These are phyloP conservation scores for Yarrowia sp. DNA, from an alignment of 805 yeast species.

Conservation along the genomic window DNA sequence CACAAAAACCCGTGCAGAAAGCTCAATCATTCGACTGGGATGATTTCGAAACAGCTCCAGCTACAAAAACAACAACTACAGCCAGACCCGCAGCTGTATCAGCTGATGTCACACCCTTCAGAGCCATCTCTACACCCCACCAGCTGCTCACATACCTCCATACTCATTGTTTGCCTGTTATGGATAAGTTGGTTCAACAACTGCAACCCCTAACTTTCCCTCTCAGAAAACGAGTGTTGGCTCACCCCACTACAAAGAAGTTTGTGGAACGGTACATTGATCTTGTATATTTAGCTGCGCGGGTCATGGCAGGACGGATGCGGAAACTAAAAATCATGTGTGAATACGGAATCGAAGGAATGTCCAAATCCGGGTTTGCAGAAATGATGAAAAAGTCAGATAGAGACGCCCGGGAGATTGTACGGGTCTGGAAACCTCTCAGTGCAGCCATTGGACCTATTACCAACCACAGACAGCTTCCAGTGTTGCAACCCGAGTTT, in stretches of 20 bases:
- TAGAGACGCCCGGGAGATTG: conserved; percentile 32
- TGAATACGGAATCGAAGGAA: neutral
- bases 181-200: conserved; percentile 29
- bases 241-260: conserved; percentile 30
- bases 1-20: neutral
- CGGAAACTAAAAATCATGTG: conserved; percentile 28
- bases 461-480: conserved; percentile 27
- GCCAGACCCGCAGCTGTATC: neutral
- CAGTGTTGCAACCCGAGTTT: conserved; percentile 28
- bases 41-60: neutral
- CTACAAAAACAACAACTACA: neutral
- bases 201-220: conserved; percentile 32
- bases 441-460: conserved; percentile 30
- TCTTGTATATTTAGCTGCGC: conserved; percentile 30
- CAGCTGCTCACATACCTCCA: conserved; percentile 30
- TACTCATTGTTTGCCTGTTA: conserved; percentile 31
- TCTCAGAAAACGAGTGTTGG: conserved; percentile 31
- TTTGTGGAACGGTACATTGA: conserved; percentile 33
- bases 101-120: neutral
- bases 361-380: neutral
- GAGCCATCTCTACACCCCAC: conserved; percentile 36
- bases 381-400: conserved; percentile 29
- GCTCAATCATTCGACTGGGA: conserved; percentile 9
- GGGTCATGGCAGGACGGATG: conserved; percentile 34
- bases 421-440: conserved; percentile 31